Percentiles rank a stretch among this genome's conserved stretches.
Evolutionary conservation across 768 basidiomycete genomes (phyloP).

Genomic region (Lactarius psammicola): DNA sequence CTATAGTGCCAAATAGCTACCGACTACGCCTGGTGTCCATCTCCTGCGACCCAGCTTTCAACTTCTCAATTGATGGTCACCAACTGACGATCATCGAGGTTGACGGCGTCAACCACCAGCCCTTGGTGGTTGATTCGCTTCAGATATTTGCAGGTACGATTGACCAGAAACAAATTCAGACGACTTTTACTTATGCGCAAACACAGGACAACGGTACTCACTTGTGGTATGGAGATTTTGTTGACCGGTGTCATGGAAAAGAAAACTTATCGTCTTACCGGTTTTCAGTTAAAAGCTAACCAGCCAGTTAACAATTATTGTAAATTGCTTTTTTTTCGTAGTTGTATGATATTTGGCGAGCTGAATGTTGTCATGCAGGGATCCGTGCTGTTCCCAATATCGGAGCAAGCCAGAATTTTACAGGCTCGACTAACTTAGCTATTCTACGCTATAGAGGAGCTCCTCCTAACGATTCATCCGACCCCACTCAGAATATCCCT

Average conservation of each 20-base stretch:
- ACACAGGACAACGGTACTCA: constrained; percentile 33
- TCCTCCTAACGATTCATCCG: background rate
- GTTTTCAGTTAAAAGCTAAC: constrained; percentile 28
- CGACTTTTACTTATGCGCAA: background rate
- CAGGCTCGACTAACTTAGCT: constrained; percentile 19
- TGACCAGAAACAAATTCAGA: too few relatives aligned
- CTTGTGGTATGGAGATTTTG: constrained; percentile 29
- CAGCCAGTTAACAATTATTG: constrained; percentile 21
- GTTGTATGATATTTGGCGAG: background rate
- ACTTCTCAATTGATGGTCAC: constrained; percentile 26
- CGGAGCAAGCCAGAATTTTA: background rate
- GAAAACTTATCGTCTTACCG: background rate
- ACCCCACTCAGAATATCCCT: constrained; percentile 12
- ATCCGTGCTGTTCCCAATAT: constrained; percentile 19
- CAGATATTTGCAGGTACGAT: constrained; percentile 30
- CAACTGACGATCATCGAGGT: constrained; percentile 29
- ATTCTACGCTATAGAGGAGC: constrained; percentile 25
- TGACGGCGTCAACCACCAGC: constrained; percentile 30
- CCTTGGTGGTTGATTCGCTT: constrained; percentile 31
- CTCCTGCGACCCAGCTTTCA: constrained; percentile 16
- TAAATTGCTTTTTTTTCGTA: background rate
- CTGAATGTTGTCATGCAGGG: background rate
- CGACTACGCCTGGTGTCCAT: constrained; percentile 18
- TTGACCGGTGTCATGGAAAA: background rate
- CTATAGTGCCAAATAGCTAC: background rate